Conservation (phyloP, 2,329 filamentous ascomycete species). For the Fusarium illudens region DNA sequence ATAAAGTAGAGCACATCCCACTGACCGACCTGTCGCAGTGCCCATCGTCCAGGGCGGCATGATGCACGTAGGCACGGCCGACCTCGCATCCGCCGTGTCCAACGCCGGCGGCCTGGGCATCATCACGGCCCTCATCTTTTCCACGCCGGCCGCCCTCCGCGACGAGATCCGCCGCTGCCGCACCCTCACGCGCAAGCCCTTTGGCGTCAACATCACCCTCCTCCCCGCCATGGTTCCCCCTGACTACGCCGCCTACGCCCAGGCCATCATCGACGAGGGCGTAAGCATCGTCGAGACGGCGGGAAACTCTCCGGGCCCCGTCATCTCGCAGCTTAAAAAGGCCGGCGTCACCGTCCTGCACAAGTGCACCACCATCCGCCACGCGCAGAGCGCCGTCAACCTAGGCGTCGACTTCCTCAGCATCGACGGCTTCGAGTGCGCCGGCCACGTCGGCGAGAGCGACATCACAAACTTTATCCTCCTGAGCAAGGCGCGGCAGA, state of each 20-base stretch:
- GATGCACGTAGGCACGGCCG: constrained; percentile 86
- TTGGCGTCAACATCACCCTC: constrained; percentile 95
- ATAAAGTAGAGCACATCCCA: not conserved
- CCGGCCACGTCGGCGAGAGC: constrained; percentile 85
- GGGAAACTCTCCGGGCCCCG: constrained; percentile 85
- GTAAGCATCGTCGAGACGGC: constrained; percentile 92
- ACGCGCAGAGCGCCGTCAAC: constrained; percentile 90
- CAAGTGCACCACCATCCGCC: constrained; percentile 97
- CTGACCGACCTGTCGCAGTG: constrained; percentile 56
- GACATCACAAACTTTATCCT: constrained; percentile 93
- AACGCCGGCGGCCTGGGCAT: constrained; percentile 86
- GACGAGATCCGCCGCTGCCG: constrained; percentile 91
- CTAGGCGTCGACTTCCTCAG: constrained; percentile 96
- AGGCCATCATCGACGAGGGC: constrained; percentile 92
- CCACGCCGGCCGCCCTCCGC: constrained; percentile 88
- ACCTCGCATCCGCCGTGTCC: constrained; percentile 78
- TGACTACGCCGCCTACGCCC: constrained; percentile 90
- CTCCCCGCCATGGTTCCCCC: constrained; percentile 89
- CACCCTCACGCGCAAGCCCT: constrained; percentile 79
- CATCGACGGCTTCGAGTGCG: constrained; percentile 98
- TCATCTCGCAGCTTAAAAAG: constrained; percentile 88
- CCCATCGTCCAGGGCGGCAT: constrained; percentile 88
- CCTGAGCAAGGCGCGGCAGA: constrained; percentile 83
- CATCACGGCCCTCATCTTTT: constrained; percentile 90
- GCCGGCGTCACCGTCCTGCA: constrained; percentile 83